Percentiles rank a stretch among this genome's conserved stretches.
phyloP scores from a whole-genome alignment of 148 eudicot species.

The Heliamphora exappendiculata region DNA sequence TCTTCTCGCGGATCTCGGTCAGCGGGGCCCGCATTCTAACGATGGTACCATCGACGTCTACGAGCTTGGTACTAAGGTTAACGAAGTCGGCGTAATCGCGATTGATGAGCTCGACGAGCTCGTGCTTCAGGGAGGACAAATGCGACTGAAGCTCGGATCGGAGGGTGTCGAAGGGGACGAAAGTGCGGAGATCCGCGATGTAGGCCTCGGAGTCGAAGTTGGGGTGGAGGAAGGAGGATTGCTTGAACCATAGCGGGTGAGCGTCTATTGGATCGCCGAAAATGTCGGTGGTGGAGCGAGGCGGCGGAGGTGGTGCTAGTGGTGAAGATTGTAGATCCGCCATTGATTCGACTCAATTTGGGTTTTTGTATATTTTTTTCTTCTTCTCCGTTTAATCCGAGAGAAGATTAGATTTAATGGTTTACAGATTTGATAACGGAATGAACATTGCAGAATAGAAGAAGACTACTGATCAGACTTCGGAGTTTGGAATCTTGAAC shows the following conservation, averaged over 20 bases:
- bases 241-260: constrained; percentile 79
- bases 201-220: constrained; percentile 61
- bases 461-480: too few species aligned
- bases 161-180: constrained; percentile 89
- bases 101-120: constrained; percentile 82
- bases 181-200: constrained; percentile 89
- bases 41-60: constrained; percentile 72
- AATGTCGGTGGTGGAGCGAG: constrained; percentile 48
- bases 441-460: not conserved
- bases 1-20: constrained; percentile 67
- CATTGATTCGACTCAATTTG: constrained; percentile 17
- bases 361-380: too few species aligned
- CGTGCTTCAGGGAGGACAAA: constrained; percentile 52
- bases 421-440: not conserved
- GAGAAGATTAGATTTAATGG: too few species aligned
- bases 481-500: too few species aligned
- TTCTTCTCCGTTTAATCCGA: too few species aligned
- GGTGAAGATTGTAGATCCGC: constrained; percentile 39
- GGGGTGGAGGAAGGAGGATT: constrained; percentile 47
- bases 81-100: constrained; percentile 89
- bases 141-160: constrained; percentile 75
- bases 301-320: constrained; percentile 20
- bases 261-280: constrained; percentile 72
- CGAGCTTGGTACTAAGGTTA: constrained; percentile 68
- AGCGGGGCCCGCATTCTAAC: constrained; percentile 91